Evolutionary conservation across 2,329 filamentous ascomycete species (phyloP).

Genomic region (Trichophyton benhamiae): DNA sequence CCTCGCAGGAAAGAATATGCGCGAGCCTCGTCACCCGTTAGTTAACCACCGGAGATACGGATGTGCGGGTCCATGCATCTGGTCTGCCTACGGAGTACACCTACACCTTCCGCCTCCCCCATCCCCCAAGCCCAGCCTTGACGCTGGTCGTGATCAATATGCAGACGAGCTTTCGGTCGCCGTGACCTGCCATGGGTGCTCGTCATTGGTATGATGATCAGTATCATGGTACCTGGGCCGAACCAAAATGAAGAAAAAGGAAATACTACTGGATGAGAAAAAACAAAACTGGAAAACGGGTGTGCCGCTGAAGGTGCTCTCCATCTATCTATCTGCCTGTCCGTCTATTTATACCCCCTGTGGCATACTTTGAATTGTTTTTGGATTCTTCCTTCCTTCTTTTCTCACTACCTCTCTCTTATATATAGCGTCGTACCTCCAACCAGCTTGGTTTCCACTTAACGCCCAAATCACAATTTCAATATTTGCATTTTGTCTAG

Average conservation of each 20-base stretch:
- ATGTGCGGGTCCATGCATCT: not conserved
- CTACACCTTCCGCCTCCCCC: no score
- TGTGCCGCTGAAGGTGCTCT: not conserved
- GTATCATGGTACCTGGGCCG: slow-evolving; percentile 2
- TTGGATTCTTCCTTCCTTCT: not conserved
- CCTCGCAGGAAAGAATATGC: not conserved
- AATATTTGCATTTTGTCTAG: not conserved
- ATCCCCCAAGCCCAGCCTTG: not conserved
- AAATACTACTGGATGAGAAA: not conserved
- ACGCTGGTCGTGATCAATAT: not conserved
- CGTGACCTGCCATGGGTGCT: slow-evolving; percentile 3
- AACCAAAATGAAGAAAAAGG: not conserved
- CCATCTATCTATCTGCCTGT: not conserved
- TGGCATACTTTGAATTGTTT: not conserved
- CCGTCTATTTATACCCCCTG: not conserved
- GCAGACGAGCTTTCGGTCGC: not conserved
- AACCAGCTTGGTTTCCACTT: not conserved
- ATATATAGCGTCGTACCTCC: not conserved
- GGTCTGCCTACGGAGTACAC: not conserved
- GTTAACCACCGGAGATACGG: not conserved
- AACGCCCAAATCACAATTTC: not conserved
- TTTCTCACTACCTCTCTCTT: not conserved
- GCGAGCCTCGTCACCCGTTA: slow-evolving; percentile 1
- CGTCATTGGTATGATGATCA: slow-evolving; percentile 3
- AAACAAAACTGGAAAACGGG: not conserved